phyloP scores from a whole-genome alignment of 139 green algal genomes.

The Coelastrella sp. region DNA sequence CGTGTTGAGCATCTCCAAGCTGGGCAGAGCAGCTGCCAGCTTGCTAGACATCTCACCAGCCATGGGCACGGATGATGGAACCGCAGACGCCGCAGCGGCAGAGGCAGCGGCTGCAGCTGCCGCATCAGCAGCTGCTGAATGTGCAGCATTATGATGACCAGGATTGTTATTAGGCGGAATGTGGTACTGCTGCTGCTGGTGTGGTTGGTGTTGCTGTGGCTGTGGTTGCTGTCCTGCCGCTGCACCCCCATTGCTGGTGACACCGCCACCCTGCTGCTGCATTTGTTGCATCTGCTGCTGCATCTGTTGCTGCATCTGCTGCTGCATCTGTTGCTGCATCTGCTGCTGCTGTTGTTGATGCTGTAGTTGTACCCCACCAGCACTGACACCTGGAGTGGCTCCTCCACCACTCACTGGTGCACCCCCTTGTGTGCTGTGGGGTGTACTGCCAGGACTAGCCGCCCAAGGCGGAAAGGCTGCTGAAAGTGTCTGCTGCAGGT shows the following conservation, averaged over 20 bases:
- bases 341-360: constrained; percentile 24
- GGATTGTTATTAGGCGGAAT: neutral
- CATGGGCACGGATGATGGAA: neutral
- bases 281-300: neutral
- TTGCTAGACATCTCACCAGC: constrained; percentile 25
- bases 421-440: neutral
- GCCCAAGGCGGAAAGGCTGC: constrained; percentile 30
- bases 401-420: neutral
- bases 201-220: neutral
- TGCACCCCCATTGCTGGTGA: neutral
- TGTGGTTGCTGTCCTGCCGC: neutral
- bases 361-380: neutral
- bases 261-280: neutral
- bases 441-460: constrained; percentile 8
- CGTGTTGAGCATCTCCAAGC: constrained; percentile 58
- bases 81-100: neutral
- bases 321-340: constrained; percentile 9
- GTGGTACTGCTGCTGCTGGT: constrained; percentile 16
- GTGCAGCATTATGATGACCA: neutral
- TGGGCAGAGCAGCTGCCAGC: neutral
- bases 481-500: constrained; percentile 32
- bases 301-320: neutral
- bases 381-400: neutral
- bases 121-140: neutral
- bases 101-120: neutral